These are phyloP conservation scores for Colletotrichum sp. DNA, from an alignment of 2,329 filamentous ascomycete species.

Conservation along the genomic window DNA sequence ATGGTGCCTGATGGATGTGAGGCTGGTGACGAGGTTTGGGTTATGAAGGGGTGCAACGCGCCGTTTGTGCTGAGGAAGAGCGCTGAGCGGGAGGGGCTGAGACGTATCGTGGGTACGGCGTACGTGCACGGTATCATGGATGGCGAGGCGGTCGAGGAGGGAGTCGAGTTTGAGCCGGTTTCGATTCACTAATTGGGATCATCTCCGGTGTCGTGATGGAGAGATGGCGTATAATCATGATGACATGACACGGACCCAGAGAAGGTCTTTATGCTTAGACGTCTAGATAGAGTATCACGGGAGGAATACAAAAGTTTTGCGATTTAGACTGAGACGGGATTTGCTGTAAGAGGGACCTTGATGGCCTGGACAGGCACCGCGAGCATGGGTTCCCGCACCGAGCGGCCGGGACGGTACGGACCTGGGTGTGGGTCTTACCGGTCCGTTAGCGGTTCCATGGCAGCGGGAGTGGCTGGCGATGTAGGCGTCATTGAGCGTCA, in stretches of 20 bases:
- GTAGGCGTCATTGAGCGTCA: constrained; percentile 21
- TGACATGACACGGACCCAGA: neutral
- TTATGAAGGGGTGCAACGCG: constrained; percentile 18
- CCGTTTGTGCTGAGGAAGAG: constrained; percentile 19
- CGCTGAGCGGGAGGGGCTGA: constrained; percentile 1
- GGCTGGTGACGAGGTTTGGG: constrained; percentile 17
- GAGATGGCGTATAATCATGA: neutral
- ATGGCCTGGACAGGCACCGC: neutral
- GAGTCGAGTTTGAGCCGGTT: neutral
- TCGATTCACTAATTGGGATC: constrained; percentile 8
- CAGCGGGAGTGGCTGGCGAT: neutral
- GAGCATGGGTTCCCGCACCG: neutral
- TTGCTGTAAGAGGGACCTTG: neutral
- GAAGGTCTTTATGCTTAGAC: neutral
- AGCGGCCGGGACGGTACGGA: constrained; percentile 3
- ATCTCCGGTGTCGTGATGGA: no score
- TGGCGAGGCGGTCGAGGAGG: neutral
- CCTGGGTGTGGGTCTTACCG: neutral
- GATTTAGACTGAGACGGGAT: neutral
- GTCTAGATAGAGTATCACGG: neutral
- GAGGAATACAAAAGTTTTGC: neutral
- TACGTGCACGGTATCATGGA: constrained; percentile 20
- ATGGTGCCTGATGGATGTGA: constrained; percentile 16
- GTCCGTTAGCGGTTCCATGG: neutral
- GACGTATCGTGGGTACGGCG: constrained; percentile 9